phyloP scores from a whole-genome alignment of 2,329 filamentous ascomycete species.

The Phialemoniopsis sp. region DNA sequence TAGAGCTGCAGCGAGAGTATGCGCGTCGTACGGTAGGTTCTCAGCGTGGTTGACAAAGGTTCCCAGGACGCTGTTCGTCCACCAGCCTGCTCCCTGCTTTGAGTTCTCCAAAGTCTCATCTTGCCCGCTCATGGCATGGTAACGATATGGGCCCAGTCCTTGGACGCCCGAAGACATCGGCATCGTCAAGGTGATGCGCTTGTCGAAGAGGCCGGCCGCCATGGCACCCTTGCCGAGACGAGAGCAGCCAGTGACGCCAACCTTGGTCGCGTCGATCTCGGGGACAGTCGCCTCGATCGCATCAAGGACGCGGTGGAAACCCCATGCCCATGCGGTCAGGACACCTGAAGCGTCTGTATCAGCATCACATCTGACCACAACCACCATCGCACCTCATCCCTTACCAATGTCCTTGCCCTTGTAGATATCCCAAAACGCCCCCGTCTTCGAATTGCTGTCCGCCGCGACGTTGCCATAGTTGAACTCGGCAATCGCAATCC shows the following conservation, averaged over 20 bases:
- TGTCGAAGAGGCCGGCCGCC: slow-evolving; percentile 46
- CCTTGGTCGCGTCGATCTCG: slow-evolving; percentile 33
- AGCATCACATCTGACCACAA: neutral
- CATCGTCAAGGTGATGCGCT: slow-evolving; percentile 48
- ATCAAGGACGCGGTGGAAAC: slow-evolving; percentile 48
- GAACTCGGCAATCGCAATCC: slow-evolving; percentile 44
- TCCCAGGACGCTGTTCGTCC: slow-evolving; percentile 47
- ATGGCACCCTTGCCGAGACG: slow-evolving; percentile 50
- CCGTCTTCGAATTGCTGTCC: slow-evolving; percentile 43
- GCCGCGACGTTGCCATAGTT: slow-evolving; percentile 42
- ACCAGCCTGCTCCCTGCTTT: slow-evolving; percentile 49
- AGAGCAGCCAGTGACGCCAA: slow-evolving; percentile 50
- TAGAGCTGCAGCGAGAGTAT: slow-evolving; percentile 52
- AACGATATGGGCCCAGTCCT: slow-evolving; percentile 49
- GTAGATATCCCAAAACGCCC: slow-evolving; percentile 44
- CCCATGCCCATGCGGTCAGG: slow-evolving; percentile 52
- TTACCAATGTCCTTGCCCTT: slow-evolving; percentile 42
- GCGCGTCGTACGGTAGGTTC: slow-evolving; percentile 52
- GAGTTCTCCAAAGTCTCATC: slow-evolving; percentile 43
- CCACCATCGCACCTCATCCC: slow-evolving; percentile 5
- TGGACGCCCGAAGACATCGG: slow-evolving; percentile 53
- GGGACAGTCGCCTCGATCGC: slow-evolving; percentile 42
- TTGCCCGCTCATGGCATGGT: slow-evolving; percentile 38
- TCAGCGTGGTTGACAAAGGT: slow-evolving; percentile 52
- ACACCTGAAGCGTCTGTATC: slow-evolving; percentile 26